Conservation (phyloP, 208 protist species). For the Phytomonas francai region DNA sequence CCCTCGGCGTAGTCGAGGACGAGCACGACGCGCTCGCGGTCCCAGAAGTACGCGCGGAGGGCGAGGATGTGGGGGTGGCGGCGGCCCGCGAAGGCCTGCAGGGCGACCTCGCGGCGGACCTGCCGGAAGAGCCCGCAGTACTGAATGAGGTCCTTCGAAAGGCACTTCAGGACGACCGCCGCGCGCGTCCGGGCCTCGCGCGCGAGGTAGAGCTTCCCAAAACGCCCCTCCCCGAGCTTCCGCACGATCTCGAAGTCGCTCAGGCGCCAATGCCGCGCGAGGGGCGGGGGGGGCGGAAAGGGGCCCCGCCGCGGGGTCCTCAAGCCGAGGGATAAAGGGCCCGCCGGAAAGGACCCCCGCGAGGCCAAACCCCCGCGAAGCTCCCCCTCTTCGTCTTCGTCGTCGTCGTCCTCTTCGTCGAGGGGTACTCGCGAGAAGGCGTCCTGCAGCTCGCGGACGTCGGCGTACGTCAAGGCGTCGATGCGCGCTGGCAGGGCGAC, state of each 20-base stretch:
- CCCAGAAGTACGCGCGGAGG: constrained; percentile 97
- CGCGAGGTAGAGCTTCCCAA: constrained; percentile 38
- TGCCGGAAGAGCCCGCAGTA: background rate
- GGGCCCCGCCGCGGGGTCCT: background rate
- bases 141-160: constrained; percentile 5
- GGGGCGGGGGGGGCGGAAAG: background rate
- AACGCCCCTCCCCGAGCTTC: constrained; percentile 28
- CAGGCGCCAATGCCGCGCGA: constrained; percentile 21
- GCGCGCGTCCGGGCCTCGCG: constrained; percentile 34
- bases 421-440: too few relatives aligned
- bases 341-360: too few relatives aligned
- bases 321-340: too few relatives aligned
- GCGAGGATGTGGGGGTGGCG: constrained; percentile 92
- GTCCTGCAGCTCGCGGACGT: too few relatives aligned
- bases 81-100: constrained; percentile 85
- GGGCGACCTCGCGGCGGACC: constrained; percentile 89
- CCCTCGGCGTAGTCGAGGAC: constrained; percentile 95
- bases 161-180: constrained; percentile 47
- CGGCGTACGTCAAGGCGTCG: too few relatives aligned
- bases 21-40: constrained; percentile 90
- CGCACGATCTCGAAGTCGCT: constrained; percentile 41
- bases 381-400: too few relatives aligned
- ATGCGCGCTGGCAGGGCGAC: too few relatives aligned
- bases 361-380: too few relatives aligned
- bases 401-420: too few relatives aligned